Conservation (phyloP, 2,329 filamentous ascomycete species). For the Fusarium udum region DNA sequence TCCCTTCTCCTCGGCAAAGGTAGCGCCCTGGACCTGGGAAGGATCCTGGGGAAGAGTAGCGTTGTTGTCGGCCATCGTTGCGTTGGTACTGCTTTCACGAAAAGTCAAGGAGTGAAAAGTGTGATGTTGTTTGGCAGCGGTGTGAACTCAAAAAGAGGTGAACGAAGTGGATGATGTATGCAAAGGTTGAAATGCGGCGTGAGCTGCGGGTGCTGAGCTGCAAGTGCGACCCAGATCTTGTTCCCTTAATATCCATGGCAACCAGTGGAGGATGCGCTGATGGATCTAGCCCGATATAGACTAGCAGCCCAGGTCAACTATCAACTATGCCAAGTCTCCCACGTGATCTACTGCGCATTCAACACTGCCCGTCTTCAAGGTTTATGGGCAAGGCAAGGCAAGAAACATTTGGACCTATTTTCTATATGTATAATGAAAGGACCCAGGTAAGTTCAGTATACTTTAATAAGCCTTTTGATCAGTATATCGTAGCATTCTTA, state of each 20-base stretch:
- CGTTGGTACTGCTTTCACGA: not conserved
- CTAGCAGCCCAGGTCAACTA: not conserved
- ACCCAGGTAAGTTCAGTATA: not conserved
- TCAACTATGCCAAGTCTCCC: too few species aligned
- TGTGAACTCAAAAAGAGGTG: slow-evolving; percentile 2
- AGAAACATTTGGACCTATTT: not conserved
- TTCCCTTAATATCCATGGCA: slow-evolving; percentile 3
- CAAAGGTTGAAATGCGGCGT: slow-evolving; percentile 38
- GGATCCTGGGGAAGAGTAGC: slow-evolving; percentile 58
- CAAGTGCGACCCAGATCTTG: slow-evolving; percentile 6
- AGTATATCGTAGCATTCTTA: not conserved
- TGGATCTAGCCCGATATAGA: not conserved
- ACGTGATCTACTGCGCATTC: not conserved
- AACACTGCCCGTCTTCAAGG: not conserved
- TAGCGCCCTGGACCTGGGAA: slow-evolving; percentile 49
- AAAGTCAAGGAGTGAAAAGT: slow-evolving; percentile 1
- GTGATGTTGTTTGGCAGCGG: slow-evolving; percentile 10
- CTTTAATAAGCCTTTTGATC: not conserved
- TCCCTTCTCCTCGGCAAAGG: slow-evolving; percentile 73
- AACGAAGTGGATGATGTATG: slow-evolving; percentile 25
- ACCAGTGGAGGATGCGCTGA: not conserved
- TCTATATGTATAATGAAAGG: not conserved
- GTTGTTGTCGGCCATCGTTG: slow-evolving; percentile 61
- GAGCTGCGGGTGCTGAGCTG: slow-evolving; percentile 41
- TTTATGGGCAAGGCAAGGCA: not conserved